Evolutionary conservation across 1,284 basidiomycete genomes (phyloP).

Genomic region (Blastosporella zonata): DNA sequence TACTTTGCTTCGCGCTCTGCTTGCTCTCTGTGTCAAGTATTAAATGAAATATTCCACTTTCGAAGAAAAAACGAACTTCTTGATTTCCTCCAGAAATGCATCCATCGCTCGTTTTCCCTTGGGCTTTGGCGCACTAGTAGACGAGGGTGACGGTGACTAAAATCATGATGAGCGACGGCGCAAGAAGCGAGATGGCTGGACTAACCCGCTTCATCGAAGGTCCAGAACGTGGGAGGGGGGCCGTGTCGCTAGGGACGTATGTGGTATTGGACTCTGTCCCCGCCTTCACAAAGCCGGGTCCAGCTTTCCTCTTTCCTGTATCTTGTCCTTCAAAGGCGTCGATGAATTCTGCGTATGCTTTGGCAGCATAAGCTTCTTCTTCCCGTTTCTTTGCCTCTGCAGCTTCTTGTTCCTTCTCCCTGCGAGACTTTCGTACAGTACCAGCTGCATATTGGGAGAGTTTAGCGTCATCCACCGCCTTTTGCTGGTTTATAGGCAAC

Average conservation of each 20-base stretch:
- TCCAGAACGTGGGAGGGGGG: constrained; percentile 21
- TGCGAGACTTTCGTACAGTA: constrained; percentile 68
- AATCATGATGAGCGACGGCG: neutral
- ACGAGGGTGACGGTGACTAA: constrained; percentile 54
- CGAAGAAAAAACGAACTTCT: constrained; percentile 51
- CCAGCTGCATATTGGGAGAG: constrained; percentile 74
- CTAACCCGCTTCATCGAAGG: constrained; percentile 29
- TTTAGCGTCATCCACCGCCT: constrained; percentile 74
- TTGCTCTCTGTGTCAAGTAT: constrained; percentile 71
- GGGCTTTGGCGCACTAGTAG: constrained; percentile 49
- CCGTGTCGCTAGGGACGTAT: constrained; percentile 41
- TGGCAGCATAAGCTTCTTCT: constrained; percentile 76
- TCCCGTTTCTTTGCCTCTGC: constrained; percentile 84
- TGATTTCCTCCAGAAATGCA: constrained; percentile 89
- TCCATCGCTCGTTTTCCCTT: constrained; percentile 95
- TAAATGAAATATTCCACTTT: neutral
- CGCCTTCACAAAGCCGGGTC: constrained; percentile 73
- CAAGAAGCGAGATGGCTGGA: neutral
- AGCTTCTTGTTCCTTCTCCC: constrained; percentile 86
- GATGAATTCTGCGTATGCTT: constrained; percentile 83
- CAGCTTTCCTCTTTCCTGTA: constrained; percentile 47
- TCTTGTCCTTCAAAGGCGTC: constrained; percentile 82
- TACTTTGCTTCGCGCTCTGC: constrained; percentile 84
- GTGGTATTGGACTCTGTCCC: constrained; percentile 49
- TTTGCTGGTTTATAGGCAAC: constrained; percentile 56